Conservation (phyloP, 2,329 filamentous ascomycete species). For the Cordyceps cicadae region DNA sequence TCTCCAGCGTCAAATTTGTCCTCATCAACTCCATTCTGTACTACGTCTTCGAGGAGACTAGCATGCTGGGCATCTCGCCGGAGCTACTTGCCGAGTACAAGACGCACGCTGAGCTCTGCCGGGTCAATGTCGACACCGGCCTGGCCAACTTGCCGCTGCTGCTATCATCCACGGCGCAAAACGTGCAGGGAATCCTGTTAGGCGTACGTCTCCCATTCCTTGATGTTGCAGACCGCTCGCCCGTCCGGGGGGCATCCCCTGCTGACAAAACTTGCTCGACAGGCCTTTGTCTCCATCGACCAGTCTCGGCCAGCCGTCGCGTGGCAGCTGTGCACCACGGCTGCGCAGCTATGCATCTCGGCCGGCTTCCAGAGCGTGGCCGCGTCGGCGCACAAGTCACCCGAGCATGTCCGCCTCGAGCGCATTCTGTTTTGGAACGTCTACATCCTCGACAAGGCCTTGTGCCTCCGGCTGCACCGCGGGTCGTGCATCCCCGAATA, state of each 20-base stretch:
- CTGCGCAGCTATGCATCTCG: slow-evolving; percentile 52
- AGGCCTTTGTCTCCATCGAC: slow-evolving; percentile 55
- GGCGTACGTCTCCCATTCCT: slow-evolving; percentile 34
- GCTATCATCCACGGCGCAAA: slow-evolving; percentile 44
- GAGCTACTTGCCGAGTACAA: slow-evolving; percentile 28
- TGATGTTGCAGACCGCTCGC: too few species aligned
- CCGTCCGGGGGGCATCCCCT: too few species aligned
- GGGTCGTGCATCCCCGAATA: slow-evolving; percentile 50
- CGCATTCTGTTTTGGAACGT: slow-evolving; percentile 39
- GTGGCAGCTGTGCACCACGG: slow-evolving; percentile 52
- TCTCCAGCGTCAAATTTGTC: slow-evolving; percentile 41
- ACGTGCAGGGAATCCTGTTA: slow-evolving; percentile 48
- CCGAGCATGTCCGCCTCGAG: slow-evolving; percentile 28
- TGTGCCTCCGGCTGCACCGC: slow-evolving; percentile 52
- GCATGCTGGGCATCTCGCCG: slow-evolving; percentile 26
- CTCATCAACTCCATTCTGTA: slow-evolving; percentile 42
- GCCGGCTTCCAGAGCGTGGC: slow-evolving; percentile 50
- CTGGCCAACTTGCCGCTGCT: slow-evolving; percentile 46
- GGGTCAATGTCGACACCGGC: slow-evolving; percentile 41
- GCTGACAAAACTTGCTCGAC: background rate
- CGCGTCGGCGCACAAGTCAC: slow-evolving; percentile 24
- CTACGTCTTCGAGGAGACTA: slow-evolving; percentile 41
- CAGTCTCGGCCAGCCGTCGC: slow-evolving; percentile 53
- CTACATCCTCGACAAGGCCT: slow-evolving; percentile 50
- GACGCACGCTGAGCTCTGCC: slow-evolving; percentile 31